Evolutionary conservation across 495 filamentous ascomycete species (phyloP).

Genomic region (Geoglossum glabrum): DNA sequence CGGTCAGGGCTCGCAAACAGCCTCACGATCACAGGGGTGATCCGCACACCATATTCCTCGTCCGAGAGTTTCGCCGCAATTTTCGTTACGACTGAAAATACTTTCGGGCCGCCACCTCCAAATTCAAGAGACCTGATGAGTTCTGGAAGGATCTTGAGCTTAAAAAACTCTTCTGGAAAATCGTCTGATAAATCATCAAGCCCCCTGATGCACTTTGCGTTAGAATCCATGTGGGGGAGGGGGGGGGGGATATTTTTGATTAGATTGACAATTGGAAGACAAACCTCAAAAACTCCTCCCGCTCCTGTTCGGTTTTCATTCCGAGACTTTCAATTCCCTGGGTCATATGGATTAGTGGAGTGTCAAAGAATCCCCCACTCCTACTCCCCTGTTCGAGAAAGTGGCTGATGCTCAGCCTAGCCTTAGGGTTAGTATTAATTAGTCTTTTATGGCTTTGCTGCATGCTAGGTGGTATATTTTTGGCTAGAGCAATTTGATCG

Average conservation of each 20-base stretch:
- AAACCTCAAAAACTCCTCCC: slow-evolving; percentile 68
- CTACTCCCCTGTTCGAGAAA: slow-evolving; percentile 82
- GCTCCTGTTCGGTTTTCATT: slow-evolving; percentile 63
- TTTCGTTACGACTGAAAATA: slow-evolving; percentile 71
- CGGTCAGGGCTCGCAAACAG: slow-evolving; percentile 82
- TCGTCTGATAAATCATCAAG: slow-evolving; percentile 74
- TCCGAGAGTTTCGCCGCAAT: slow-evolving; percentile 69
- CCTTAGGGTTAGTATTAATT: slow-evolving; percentile 70
- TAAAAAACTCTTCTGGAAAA: slow-evolving; percentile 94
- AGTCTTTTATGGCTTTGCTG: slow-evolving; percentile 75
- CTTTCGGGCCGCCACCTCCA: slow-evolving; percentile 85
- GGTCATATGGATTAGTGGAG: slow-evolving; percentile 69
- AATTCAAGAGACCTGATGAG: slow-evolving; percentile 95
- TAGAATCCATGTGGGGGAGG: background rate
- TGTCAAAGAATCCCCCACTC: slow-evolving; percentile 75
- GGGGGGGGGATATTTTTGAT: background rate
- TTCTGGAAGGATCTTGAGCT: slow-evolving; percentile 88
- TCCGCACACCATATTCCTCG: slow-evolving; percentile 69
- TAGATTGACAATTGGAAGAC: slow-evolving; percentile 11
- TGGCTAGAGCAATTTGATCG: slow-evolving; percentile 67
- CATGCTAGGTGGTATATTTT: slow-evolving; percentile 73
- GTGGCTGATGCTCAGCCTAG: slow-evolving; percentile 59
- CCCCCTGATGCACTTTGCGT: slow-evolving; percentile 30
- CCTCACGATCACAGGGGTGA: slow-evolving; percentile 74
- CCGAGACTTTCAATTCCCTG: slow-evolving; percentile 85